A percentile compares a stretch with the other conserved stretches of the same genome.
Evolutionary conservation across 345 rosid genomes (phyloP).

Genomic region (Ricinus communis): DNA sequence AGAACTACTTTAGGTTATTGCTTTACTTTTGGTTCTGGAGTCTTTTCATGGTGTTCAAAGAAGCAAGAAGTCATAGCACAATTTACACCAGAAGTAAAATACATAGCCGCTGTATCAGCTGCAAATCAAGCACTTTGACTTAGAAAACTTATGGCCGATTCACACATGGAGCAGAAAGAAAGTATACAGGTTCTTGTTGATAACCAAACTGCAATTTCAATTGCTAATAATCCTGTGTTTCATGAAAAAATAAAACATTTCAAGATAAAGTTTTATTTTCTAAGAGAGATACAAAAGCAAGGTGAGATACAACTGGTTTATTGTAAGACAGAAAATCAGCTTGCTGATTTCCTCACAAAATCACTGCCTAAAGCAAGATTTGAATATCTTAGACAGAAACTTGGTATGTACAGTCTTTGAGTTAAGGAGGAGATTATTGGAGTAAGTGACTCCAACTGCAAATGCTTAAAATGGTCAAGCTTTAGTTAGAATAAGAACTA

Average conservation of each 20-base stretch:
- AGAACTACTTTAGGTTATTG: too few species aligned
- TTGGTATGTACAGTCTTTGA: background rate
- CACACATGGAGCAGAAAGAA: background rate
- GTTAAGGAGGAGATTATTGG: background rate
- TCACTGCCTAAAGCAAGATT: conserved; percentile 3
- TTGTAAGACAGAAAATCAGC: background rate
- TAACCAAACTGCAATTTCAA: background rate
- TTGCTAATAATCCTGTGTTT: background rate
- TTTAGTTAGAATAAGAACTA: too few species aligned
- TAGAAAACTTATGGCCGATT: background rate
- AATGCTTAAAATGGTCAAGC: too few species aligned
- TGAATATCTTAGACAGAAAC: background rate
- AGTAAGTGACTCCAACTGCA: too few species aligned
- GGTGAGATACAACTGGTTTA: background rate
- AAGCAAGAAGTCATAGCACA: conserved; percentile 4
- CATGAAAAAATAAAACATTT: background rate
- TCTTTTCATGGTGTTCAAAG: too few species aligned
- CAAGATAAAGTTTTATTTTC: background rate
- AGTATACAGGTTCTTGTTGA: background rate
- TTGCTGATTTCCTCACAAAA: background rate
- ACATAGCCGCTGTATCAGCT: background rate
- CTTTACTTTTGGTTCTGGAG: too few species aligned
- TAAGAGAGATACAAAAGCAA: background rate
- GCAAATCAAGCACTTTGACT: conserved; percentile 3
- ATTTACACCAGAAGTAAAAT: background rate